Conservation (phyloP, 2,329 filamentous ascomycete genomes). For the Macrophomina tecta region DNA sequence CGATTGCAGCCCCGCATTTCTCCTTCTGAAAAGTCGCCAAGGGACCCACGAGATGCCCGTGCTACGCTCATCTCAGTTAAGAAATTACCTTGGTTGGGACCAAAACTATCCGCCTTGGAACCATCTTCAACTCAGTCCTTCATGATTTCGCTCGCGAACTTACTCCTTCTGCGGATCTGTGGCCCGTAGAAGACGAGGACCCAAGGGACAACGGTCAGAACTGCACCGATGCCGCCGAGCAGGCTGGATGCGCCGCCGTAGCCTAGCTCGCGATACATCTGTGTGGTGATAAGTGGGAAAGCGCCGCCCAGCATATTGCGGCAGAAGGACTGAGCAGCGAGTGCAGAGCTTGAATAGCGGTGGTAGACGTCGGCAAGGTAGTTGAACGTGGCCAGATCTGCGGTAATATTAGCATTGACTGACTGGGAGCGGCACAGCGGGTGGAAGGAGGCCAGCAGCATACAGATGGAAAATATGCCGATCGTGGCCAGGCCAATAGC, state of each 20-base stretch:
- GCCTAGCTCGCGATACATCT: conserved; percentile 76
- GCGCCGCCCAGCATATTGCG: conserved; percentile 81
- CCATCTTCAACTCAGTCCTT: neutral
- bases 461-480: conserved; percentile 83
- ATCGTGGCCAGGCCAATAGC: conserved; percentile 78
- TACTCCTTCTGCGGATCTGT: conserved; percentile 75
- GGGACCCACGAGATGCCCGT: neutral
- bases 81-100: neutral
- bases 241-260: conserved; percentile 74
- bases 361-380: conserved; percentile 91
- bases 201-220: conserved; percentile 85
- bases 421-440: neutral
- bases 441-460: neutral
- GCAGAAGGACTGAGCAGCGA: conserved; percentile 86
- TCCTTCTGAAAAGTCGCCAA: neutral
- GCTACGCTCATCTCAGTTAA: neutral
- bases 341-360: conserved; percentile 80
- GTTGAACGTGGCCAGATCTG: conserved; percentile 79
- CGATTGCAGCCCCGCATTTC: neutral
- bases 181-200: conserved; percentile 80
- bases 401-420: conserved; percentile 29
- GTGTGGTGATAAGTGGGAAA: conserved; percentile 77
- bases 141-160: conserved; percentile 66
- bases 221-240: conserved; percentile 71
- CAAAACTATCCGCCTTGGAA: neutral